These are phyloP conservation scores for Skeletonema costatum DNA, from an alignment of 108 stramenopile genomes.

Conservation along the genomic window DNA sequence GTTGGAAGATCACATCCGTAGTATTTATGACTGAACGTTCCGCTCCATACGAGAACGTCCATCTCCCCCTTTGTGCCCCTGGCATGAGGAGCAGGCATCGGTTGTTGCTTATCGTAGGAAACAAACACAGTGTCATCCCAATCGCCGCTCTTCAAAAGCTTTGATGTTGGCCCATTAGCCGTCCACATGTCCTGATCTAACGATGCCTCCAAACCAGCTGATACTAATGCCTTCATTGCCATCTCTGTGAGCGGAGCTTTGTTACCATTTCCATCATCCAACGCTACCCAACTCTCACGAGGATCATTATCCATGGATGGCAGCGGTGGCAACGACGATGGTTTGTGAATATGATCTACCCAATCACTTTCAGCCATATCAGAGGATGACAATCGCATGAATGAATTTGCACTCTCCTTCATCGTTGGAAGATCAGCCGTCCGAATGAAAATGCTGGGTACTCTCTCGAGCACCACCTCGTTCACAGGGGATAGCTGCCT, in stretches of 20 bases:
- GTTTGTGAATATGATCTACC: slow-evolving; percentile 46
- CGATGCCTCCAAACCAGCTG: slow-evolving; percentile 48
- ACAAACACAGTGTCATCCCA: slow-evolving; percentile 33
- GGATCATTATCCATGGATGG: slow-evolving; percentile 61
- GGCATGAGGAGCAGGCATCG: slow-evolving; percentile 20
- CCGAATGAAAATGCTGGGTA: slow-evolving; percentile 31
- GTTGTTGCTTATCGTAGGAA: slow-evolving; percentile 7
- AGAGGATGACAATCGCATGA: slow-evolving; percentile 6
- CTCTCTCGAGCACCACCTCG: background rate
- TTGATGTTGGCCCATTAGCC: slow-evolving; percentile 48
- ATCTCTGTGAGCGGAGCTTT: slow-evolving; percentile 69
- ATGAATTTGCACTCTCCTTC: slow-evolving; percentile 5
- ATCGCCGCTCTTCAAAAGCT: slow-evolving; percentile 31
- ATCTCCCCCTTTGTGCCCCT: slow-evolving; percentile 42
- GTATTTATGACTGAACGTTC: slow-evolving; percentile 57
- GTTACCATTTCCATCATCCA: slow-evolving; percentile 58
- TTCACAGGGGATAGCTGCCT: background rate
- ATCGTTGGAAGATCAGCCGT: slow-evolving; percentile 43
- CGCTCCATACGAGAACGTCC: slow-evolving; percentile 68
- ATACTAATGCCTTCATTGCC: slow-evolving; percentile 57
- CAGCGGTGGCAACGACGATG: slow-evolving; percentile 59
- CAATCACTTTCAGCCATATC: slow-evolving; percentile 20
- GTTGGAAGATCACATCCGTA: slow-evolving; percentile 81
- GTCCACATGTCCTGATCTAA: slow-evolving; percentile 63
- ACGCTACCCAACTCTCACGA: slow-evolving; percentile 72